Base-by-base conservation (phyloP, 2,329 filamentous ascomycete species). In the Xylariales sp. region DNA sequence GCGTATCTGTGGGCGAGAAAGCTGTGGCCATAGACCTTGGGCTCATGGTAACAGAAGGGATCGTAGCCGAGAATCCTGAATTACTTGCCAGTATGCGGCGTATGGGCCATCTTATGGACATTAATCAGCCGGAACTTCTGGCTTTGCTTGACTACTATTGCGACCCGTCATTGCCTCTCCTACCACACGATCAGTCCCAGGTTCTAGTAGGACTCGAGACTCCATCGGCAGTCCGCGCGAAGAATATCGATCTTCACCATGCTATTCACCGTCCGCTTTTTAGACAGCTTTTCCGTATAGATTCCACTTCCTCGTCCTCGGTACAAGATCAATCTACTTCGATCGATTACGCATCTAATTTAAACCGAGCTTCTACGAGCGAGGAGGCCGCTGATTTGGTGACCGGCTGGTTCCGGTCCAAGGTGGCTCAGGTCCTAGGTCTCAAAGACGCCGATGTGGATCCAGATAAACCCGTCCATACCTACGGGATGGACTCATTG, bases 401-500 rank as follows among this genome's bases (percentile, higher is more conserved):
- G 1, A 53, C 64, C n/a, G 32, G 9, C 0, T 62, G 60, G 45
- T 49, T 62, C 2, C 59, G 39, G 34, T 39, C 23, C 5, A 55
- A 62, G 5, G 28, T 72, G 28, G 70, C 70, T 23, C 68, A 62
- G 5, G 46, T 65, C 5, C 32, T 69, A 12, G 61, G 55, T 5
- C n/a, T 67, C 32, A 50, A 53, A 30, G 57, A 61, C 7, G 64
- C 59, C 4, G 62, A 69, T 16, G 68, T 73, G 4, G 64, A 73
- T 28, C 53, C n/a, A 48, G 56, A 53, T 1, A 28, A 12, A n/a
- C 68, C 69, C 1, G 58, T 69, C 0, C 43, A 54, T 12, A 43
- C 54, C 4, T 70, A 62, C 41, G 69, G 71, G 3, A 69, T 72
- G 5, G 71, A 71, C 46, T 70, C 71, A 0, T 62, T 70, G 1